Percentiles rank a stretch among this genome's conserved stretches.
Evolutionary conservation across 352 stramenopile genomes (phyloP).

Genomic region (Phytophthora macrochlamydospora): DNA sequence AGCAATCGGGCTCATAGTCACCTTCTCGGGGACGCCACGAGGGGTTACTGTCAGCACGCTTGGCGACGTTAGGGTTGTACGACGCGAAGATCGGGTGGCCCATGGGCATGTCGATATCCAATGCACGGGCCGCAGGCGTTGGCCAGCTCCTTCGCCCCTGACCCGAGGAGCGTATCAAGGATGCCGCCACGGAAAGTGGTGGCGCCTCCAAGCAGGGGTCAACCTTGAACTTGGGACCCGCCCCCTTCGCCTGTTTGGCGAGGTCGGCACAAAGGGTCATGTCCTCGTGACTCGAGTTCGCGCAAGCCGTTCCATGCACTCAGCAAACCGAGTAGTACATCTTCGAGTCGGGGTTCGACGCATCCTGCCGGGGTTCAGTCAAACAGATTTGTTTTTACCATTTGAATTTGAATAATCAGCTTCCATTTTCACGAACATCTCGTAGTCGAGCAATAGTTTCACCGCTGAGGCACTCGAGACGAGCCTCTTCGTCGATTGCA

Average conservation of each 20-base stretch:
- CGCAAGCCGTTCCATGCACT: conserved; percentile 50
- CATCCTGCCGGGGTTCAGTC: too few species aligned
- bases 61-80: conserved; percentile 96
- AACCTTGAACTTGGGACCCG: conserved; percentile 92
- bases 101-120: conserved; percentile 86
- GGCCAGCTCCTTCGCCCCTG: conserved; percentile 88
- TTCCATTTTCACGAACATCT: too few species aligned
- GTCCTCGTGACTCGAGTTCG: conserved; percentile 95
- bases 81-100: conserved; percentile 94
- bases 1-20: conserved; percentile 90
- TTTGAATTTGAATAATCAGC: too few species aligned
- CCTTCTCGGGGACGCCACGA: conserved; percentile 93
- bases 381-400: too few species aligned
- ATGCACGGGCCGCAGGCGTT: conserved; percentile 95
- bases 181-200: conserved; percentile 93
- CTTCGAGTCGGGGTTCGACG: too few species aligned
- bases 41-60: conserved; percentile 94
- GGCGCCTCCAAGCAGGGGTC: conserved; percentile 90
- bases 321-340: too few species aligned
- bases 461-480: too few species aligned
- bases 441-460: too few species aligned
- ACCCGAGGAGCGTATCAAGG: conserved; percentile 89
- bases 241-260: conserved; percentile 80
- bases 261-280: conserved; percentile 92
- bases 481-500: background rate